Evolutionary conservation across 352 stramenopile genomes (phyloP).

Genomic region (Phytophthora niederhauseri): DNA sequence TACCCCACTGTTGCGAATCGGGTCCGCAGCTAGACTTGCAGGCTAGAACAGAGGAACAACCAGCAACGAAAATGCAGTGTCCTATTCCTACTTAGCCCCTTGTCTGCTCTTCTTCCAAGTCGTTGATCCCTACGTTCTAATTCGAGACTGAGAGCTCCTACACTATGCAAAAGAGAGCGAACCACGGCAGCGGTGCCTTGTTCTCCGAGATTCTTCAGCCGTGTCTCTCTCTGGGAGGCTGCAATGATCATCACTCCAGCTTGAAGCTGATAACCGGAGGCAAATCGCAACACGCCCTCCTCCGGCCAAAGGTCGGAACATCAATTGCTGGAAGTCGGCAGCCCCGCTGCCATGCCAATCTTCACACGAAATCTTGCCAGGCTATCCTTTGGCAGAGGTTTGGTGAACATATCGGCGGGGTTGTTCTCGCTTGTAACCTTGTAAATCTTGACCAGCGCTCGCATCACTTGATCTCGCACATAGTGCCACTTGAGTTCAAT

Average conservation of each 20-base stretch:
- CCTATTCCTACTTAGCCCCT: background rate
- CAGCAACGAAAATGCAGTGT: background rate
- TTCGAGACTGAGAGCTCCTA: background rate
- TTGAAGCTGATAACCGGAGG: background rate
- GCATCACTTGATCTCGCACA: background rate
- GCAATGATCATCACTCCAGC: background rate
- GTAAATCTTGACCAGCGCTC: background rate
- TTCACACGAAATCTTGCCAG: background rate
- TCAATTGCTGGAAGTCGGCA: background rate
- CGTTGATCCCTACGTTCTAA: background rate
- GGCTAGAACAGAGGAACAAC: background rate
- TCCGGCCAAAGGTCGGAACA: background rate
- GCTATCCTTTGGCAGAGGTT: background rate
- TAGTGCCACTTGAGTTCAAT: background rate
- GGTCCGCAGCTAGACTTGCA: background rate
- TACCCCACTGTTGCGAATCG: background rate
- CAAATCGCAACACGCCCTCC: background rate
- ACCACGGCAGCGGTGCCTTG: background rate
- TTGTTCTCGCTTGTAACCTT: background rate
- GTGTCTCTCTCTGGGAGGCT: background rate
- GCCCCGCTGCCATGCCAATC: background rate
- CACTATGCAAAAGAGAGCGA: background rate
- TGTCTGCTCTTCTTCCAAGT: background rate
- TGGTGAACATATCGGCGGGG: background rate
- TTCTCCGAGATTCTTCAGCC: background rate